These are phyloP conservation scores for Flammula alnicola DNA, from an alignment of 1,284 basidiomycete genomes.

Conservation along the genomic window DNA sequence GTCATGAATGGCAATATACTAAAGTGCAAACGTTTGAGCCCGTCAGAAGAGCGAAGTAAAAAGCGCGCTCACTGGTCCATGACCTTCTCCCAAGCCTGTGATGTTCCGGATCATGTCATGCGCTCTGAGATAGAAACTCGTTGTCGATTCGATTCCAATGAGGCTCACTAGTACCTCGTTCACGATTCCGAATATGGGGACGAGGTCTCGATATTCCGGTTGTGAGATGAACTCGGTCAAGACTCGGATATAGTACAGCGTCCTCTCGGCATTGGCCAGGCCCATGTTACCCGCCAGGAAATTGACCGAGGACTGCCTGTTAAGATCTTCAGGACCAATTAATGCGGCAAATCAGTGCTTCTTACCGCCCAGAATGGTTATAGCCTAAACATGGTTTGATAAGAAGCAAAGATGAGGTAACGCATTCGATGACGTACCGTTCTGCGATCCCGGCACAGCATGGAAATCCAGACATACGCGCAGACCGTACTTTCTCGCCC, in stretches of 20 bases:
- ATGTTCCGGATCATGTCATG: slow-evolving; percentile 79
- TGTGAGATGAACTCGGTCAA: slow-evolving; percentile 74
- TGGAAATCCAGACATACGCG: slow-evolving; percentile 87
- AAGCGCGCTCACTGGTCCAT: slow-evolving; percentile 59
- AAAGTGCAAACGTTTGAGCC: background rate
- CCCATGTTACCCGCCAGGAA: slow-evolving; percentile 69
- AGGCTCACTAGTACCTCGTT: slow-evolving; percentile 66
- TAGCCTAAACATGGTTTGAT: slow-evolving; percentile 45
- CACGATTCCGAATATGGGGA: slow-evolving; percentile 76
- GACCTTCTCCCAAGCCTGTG: slow-evolving; percentile 76
- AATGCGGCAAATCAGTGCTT: no score
- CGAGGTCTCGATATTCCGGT: slow-evolving; percentile 63
- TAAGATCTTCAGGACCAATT: background rate
- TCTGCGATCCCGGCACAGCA: slow-evolving; percentile 80
- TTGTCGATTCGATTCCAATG: slow-evolving; percentile 58
- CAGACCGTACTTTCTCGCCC: slow-evolving; percentile 91
- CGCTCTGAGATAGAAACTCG: slow-evolving; percentile 69
- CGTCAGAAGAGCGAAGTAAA: background rate
- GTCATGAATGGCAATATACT: slow-evolving; percentile 78
- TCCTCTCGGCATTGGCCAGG: slow-evolving; percentile 81
- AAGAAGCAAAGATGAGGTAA: background rate
- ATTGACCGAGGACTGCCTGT: slow-evolving; percentile 62
- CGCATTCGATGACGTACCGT: slow-evolving; percentile 48
- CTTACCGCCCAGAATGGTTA: slow-evolving; percentile 62
- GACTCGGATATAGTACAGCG: slow-evolving; percentile 83